These are phyloP conservation scores for Pouteria glomerata DNA, from an alignment of 148 eudicot genomes.

Conservation along the genomic window DNA sequence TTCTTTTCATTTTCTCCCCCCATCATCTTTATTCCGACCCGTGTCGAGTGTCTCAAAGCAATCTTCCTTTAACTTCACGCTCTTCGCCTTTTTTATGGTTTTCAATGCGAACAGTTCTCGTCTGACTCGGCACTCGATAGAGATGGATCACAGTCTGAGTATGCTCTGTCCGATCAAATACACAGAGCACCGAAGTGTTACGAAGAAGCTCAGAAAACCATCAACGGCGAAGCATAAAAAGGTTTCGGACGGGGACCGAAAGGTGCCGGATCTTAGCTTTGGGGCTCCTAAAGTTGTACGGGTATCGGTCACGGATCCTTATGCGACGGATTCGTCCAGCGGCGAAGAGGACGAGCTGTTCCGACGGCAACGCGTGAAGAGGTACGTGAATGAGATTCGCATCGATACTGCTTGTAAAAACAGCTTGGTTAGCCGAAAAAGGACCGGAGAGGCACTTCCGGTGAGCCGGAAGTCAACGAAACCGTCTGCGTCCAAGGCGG, in stretches of 20 bases:
- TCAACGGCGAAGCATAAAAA: conserved; percentile 1
- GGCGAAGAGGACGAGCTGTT: conserved; percentile 16
- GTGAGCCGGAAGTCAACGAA: background rate
- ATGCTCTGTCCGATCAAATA: conserved; percentile 50
- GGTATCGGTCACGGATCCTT: too few relatives aligned
- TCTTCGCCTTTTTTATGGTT: background rate
- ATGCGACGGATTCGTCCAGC: too few relatives aligned
- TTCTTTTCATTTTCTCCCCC: too few relatives aligned
- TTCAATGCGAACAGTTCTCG: conserved; percentile 4
- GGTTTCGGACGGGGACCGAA: background rate
- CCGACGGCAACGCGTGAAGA: background rate
- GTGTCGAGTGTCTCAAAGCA: too few relatives aligned
- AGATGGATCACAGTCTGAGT: conserved; percentile 25
- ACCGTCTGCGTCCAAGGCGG: too few relatives aligned
- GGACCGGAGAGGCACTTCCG: too few relatives aligned
- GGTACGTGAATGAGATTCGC: too few relatives aligned
- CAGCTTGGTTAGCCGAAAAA: too few relatives aligned
- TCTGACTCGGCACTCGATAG: background rate
- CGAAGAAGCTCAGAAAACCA: conserved; percentile 21
- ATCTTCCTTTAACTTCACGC: too few relatives aligned
- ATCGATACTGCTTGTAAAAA: too few relatives aligned
- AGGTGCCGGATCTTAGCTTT: background rate
- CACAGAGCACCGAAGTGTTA: conserved; percentile 43
- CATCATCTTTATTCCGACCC: too few relatives aligned
- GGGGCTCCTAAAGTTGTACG: conserved; percentile 24